These are phyloP conservation scores for Lagenidium giganteum DNA, from an alignment of 352 stramenopile genomes.

Conservation along the genomic window DNA sequence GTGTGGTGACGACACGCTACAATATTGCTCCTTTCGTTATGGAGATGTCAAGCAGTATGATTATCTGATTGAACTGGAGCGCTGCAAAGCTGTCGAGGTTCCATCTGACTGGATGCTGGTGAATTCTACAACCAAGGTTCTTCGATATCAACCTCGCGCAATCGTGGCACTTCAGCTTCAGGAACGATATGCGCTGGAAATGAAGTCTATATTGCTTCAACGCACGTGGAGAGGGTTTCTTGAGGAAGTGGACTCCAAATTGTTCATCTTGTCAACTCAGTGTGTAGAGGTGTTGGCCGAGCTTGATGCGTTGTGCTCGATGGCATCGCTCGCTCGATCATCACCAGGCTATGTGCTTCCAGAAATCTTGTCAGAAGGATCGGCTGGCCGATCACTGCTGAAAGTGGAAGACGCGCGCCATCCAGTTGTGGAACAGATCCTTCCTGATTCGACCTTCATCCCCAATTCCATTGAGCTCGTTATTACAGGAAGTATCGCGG, in stretches of 20 bases:
- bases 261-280: constrained; percentile 34
- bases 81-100: constrained; percentile 5
- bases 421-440: constrained; percentile 13
- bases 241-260: constrained; percentile 20
- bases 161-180: constrained; percentile 29
- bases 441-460: constrained; percentile 13
- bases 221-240: constrained; percentile 37
- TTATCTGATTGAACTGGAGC: constrained; percentile 6
- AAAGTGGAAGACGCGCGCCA: constrained; percentile 26
- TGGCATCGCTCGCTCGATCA: constrained; percentile 39
- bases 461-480: constrained; percentile 25
- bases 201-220: constrained; percentile 24
- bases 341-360: constrained; percentile 39
- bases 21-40: constrained; percentile 3
- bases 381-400: constrained; percentile 44
- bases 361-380: constrained; percentile 28
- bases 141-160: constrained; percentile 34
- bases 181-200: constrained; percentile 24
- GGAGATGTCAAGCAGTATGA: constrained; percentile 1
- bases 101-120: constrained; percentile 35
- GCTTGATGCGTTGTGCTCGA: constrained; percentile 61
- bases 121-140: constrained; percentile 35
- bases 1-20: too few species aligned
- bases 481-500: background rate
- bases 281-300: constrained; percentile 37